A percentile compares a stretch with the other conserved stretches of the same genome.
phyloP scores from a whole-genome alignment of 768 basidiomycete species.

The Fomitopsis serialis region DNA sequence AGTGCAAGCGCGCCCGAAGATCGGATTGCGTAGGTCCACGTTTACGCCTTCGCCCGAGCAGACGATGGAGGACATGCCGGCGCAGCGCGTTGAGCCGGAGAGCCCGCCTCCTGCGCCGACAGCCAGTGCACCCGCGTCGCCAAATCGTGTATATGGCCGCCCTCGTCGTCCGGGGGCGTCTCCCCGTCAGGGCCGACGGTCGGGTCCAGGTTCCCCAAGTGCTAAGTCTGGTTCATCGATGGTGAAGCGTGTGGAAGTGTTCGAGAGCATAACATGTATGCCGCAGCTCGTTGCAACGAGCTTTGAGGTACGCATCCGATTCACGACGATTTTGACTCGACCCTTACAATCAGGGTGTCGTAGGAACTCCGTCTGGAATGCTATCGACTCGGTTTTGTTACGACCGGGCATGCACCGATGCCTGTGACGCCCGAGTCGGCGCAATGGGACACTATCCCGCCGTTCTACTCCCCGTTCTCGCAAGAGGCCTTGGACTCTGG shows the following conservation, averaged over 20 bases:
- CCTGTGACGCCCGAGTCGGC: neutral
- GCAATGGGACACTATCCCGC: neutral
- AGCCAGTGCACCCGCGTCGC: too few relatives aligned
- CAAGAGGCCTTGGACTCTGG: neutral
- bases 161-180: too few relatives aligned
- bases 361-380: slow-evolving; percentile 4
- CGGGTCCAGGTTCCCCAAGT: too few relatives aligned
- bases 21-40: too few relatives aligned
- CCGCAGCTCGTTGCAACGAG: neutral
- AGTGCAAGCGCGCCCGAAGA: too few relatives aligned
- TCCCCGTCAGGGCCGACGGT: too few relatives aligned
- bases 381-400: neutral
- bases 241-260: neutral
- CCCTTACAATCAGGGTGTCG: neutral
- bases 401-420: neutral
- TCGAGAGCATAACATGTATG: slow-evolving; percentile 4
- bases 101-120: too few relatives aligned
- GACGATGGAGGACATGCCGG: too few relatives aligned
- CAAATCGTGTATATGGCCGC: too few relatives aligned
- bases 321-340: neutral
- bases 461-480: neutral
- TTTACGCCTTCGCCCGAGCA: too few relatives aligned
- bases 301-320: slow-evolving; percentile 2
- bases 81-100: too few relatives aligned
- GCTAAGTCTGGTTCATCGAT: too few relatives aligned